phyloP scores from a whole-genome alignment of 2,329 filamentous ascomycete species.

The Colletotrichum acutatum region DNA sequence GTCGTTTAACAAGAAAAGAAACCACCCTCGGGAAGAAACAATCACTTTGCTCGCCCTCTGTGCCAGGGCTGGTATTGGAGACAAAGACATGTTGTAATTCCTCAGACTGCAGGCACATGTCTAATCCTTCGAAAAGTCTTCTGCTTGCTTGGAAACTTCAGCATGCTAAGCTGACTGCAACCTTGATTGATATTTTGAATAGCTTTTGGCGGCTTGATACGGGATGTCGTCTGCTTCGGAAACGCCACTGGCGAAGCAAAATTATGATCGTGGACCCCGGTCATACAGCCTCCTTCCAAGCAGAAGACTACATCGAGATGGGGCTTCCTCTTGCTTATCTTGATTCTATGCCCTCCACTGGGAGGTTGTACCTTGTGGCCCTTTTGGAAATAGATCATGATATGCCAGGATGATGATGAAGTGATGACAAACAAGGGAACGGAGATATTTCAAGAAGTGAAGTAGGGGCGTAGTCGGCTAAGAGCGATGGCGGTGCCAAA shows the following conservation, averaged over 20 bases:
- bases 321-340: not conserved
- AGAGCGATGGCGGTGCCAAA: conserved; percentile 14
- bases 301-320: not conserved
- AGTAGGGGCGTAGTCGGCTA: conserved; percentile 12
- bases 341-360: not conserved
- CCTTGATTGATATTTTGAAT: conserved; percentile 8
- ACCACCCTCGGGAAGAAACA: conserved; percentile 1
- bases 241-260: conserved; percentile 9
- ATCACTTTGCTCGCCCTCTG: conserved; percentile 11
- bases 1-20: conserved; percentile 18
- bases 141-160: not conserved
- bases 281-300: not conserved
- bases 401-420: not conserved
- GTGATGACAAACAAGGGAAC: conserved; percentile 21
- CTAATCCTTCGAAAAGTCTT: not conserved
- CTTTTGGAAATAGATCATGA: not conserved
- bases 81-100: conserved; percentile 20
- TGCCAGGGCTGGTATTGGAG: not conserved
- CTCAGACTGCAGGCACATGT: not conserved
- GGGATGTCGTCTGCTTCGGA: not conserved
- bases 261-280: not conserved
- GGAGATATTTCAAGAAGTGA: conserved; percentile 14
- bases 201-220: not conserved
- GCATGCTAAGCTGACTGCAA: not conserved
- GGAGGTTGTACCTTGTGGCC: conserved; percentile 1